These are phyloP conservation scores for Houttuynia cordata DNA, from an alignment of 164 flowering plant species.

Conservation along the genomic window DNA sequence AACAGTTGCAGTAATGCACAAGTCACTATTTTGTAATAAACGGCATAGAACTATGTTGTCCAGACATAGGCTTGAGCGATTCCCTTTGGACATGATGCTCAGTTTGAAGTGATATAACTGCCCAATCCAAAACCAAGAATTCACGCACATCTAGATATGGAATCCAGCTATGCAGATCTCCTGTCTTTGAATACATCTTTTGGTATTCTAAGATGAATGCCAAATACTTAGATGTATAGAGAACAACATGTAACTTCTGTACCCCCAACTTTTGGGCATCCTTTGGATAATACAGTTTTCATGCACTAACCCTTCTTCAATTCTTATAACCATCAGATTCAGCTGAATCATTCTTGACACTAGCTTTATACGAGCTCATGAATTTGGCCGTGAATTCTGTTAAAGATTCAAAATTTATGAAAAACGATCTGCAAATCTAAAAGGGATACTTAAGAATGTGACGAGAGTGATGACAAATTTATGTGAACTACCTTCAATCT, in stretches of 20 bases:
- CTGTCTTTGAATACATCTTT: too few species aligned
- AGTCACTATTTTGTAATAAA: too few species aligned
- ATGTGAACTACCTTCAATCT: slow-evolving; percentile 43
- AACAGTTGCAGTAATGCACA: too few species aligned
- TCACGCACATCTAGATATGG: too few species aligned
- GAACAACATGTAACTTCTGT: not conserved
- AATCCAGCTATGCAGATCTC: too few species aligned
- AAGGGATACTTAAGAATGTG: not conserved
- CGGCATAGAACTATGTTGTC: too few species aligned
- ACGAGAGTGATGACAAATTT: not conserved
- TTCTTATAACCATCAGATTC: not conserved
- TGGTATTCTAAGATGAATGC: too few species aligned
- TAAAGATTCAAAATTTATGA: not conserved
- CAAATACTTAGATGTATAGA: too few species aligned
- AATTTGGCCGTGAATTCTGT: slow-evolving; percentile 64
- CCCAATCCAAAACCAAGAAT: too few species aligned
- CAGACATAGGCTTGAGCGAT: too few species aligned
- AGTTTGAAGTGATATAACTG: too few species aligned
- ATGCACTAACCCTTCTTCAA: not conserved
- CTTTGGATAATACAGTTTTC: not conserved
- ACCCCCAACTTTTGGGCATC: not conserved
- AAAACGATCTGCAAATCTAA: not conserved
- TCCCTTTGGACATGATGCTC: too few species aligned
- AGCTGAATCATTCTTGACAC: not conserved
- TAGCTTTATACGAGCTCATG: slow-evolving; percentile 49